Conservation (phyloP, 257 asterid genomes). For the Lantana camara region DNA sequence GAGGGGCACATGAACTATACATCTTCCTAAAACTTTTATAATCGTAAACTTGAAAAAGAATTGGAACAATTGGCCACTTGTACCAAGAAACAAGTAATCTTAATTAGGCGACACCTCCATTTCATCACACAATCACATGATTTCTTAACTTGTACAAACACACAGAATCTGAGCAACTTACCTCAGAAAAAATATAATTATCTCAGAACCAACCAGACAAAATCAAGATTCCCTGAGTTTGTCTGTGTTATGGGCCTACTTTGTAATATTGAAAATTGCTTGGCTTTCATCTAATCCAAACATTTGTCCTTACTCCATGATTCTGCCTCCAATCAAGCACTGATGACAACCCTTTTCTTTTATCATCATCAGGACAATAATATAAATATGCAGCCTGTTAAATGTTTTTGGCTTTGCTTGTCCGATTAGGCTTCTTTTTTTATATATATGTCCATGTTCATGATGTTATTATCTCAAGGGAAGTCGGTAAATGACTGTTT, state of each 20-base stretch:
- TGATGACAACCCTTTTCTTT: neutral
- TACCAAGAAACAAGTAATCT: conserved; percentile 32
- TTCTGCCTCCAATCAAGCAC: conserved; percentile 38
- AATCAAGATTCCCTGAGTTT: conserved; percentile 55
- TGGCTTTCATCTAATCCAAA: conserved; percentile 25
- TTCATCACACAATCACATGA: conserved; percentile 32
- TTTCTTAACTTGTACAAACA: conserved; percentile 5
- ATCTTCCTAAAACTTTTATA: too few relatives aligned
- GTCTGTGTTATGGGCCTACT: conserved; percentile 36
- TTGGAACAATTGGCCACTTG: conserved; percentile 25
- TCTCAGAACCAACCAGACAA: conserved; percentile 39
- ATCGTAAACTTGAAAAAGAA: neutral
- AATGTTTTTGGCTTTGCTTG: neutral
- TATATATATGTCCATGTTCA: too few relatives aligned
- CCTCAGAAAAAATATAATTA: conserved; percentile 22
- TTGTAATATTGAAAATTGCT: neutral
- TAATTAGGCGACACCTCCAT: conserved; percentile 24
- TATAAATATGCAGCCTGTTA: neutral
- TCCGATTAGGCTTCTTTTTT: neutral
- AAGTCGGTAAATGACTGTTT: conserved; percentile 19
- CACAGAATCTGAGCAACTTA: conserved; percentile 38
- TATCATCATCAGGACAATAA: neutral
- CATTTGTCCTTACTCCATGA: conserved; percentile 32
- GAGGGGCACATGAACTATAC: conserved; percentile 16
- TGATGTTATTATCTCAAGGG: neutral